Evolutionary conservation across 352 stramenopile species (phyloP), one percentile per base, ranked within the genome.

Genomic region (Phytophthora aleatoria): DNA sequence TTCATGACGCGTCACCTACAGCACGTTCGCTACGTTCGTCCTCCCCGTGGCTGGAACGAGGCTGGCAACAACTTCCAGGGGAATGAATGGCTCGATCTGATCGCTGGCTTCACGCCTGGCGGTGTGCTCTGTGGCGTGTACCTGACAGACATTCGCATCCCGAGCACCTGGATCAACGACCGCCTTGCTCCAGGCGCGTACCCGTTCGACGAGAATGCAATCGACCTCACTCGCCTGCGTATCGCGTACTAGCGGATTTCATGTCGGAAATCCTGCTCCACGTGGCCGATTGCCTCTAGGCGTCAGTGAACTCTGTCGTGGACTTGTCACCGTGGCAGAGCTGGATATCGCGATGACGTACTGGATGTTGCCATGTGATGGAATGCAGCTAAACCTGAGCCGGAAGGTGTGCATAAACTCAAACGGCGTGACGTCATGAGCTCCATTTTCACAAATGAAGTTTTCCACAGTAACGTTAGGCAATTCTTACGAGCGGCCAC

Each of bases 1-100:
- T 76, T 76, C 50, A 76, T 76, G 64, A 57, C 39, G 38, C 64
- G 63, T 36, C 64, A 73, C 20, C 30, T 76, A 42, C 28, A 76
- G n/a, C 58, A 76, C 28, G 55, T 73, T 1, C 68, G 50, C 42
- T 76, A 70, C 27, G 58, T 67, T 24, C 53, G 39, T 30, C 54
- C 58, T 47, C 36, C 44, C 1, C 42, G 27, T 33, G 63, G 68
- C 38, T 67, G 55, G 53, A 75, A 69, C 43, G 28, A 59, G 0
- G 53, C 36, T 11, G 49, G 38, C 16, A 50, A 68, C 24, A 52
- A 56, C 16, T 71, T 68, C 16, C 67, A 61, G 0, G 61, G 66
- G 1, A 57, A 67, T 41, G 49, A 72, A 27, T 67, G 57, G 69
- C 44, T 73, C 27, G 58, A 62, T 33, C 53, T 73, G 16, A 73